Conservation (phyloP, 2,329 filamentous ascomycete genomes). For the Colletotrichum gloeosporioides region DNA sequence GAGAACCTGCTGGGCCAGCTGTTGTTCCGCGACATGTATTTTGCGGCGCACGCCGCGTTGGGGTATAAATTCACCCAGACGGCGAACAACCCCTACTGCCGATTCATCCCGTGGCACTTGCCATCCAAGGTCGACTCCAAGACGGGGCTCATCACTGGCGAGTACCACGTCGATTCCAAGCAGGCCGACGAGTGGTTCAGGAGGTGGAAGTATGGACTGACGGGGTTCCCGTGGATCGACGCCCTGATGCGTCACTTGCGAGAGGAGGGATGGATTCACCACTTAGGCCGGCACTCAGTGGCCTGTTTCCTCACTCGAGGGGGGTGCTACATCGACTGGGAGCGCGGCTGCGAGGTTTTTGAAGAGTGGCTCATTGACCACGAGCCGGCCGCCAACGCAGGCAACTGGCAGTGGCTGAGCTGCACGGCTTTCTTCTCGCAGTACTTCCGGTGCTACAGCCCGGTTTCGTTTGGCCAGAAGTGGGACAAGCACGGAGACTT, state of each 20-base stretch:
- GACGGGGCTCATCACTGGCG: constrained; percentile 57
- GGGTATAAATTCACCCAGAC: constrained; percentile 70
- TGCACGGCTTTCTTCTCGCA: constrained; percentile 79
- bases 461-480: constrained; percentile 75
- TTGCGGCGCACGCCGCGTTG: constrained; percentile 74
- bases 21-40: constrained; percentile 85
- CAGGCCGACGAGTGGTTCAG: constrained; percentile 70
- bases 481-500: constrained; percentile 75
- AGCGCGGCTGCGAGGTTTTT: constrained; percentile 79
- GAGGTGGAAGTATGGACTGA: constrained; percentile 72
- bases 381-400: constrained; percentile 74
- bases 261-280: constrained; percentile 80
- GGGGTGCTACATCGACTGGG: constrained; percentile 81
- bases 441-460: constrained; percentile 74
- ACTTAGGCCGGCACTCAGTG: constrained; percentile 77
- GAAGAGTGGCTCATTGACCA: constrained; percentile 79
- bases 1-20: constrained; percentile 76
- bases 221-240: constrained; percentile 83
- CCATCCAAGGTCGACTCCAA: constrained; percentile 60
- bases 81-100: constrained; percentile 66
- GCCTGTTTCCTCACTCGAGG: constrained; percentile 83
- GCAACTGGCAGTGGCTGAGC: constrained; percentile 81
- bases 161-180: constrained; percentile 67
- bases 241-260: constrained; percentile 78
- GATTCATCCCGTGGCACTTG: constrained; percentile 83